These are phyloP conservation scores for Botrytis tulipae DNA, from an alignment of 2,329 filamentous ascomycete species.

Conservation along the genomic window DNA sequence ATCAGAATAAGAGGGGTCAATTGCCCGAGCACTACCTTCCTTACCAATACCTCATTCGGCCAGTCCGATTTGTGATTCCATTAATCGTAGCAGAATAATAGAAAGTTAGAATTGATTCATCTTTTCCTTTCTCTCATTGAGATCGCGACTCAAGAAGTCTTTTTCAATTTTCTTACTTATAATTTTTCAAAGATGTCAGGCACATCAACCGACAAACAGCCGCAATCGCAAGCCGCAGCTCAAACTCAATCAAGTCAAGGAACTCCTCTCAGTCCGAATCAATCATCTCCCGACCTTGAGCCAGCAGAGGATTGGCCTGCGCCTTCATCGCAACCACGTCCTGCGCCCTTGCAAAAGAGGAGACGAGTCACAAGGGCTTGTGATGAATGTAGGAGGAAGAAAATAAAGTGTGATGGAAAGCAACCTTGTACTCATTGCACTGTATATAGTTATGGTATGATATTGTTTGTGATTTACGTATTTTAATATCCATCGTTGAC, in stretches of 20 bases:
- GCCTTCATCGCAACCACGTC: conserved; percentile 13
- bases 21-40: conserved; percentile 1
- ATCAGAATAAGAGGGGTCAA: conserved; percentile 18
- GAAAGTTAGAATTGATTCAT: conserved; percentile 9
- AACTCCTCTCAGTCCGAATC: conserved; percentile 14
- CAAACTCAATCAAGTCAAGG: conserved; percentile 13
- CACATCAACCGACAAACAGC: conserved; percentile 25
- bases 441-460: conserved; percentile 93
- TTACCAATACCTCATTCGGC: conserved; percentile 4
- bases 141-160: conserved; percentile 7
- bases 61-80: not conserved
- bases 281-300: conserved; percentile 21
- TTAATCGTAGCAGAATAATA: not conserved
- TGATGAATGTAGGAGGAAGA: conserved; percentile 80
- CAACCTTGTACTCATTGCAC: conserved; percentile 94
- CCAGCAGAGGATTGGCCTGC: conserved; percentile 10
- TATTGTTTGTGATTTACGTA: not conserved
- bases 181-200: conserved; percentile 24
- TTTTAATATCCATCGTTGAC: conserved; percentile 14
- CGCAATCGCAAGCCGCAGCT: not conserved
- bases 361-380: conserved; percentile 77
- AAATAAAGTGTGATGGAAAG: conserved; percentile 82
- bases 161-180: not conserved
- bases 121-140: not conserved
- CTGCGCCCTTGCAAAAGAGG: conserved; percentile 50